A percentile compares a stretch with the other conserved stretches of the same genome.
phyloP scores from a whole-genome alignment of 2,329 filamentous ascomycete genomes.

The Monosporascus sp. region DNA sequence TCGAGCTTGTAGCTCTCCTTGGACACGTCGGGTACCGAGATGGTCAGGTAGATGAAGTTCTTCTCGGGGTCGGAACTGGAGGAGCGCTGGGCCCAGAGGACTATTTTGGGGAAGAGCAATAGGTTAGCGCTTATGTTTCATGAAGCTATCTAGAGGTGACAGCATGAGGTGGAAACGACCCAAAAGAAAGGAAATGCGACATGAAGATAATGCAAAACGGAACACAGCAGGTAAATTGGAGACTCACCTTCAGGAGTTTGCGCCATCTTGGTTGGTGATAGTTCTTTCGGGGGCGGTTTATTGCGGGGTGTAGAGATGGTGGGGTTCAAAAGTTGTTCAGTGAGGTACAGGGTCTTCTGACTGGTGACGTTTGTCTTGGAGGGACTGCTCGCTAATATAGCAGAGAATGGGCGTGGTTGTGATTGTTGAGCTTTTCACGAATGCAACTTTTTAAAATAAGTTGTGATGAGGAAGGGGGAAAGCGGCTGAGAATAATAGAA shows the following conservation, averaged over 20 bases:
- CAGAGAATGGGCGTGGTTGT: not conserved
- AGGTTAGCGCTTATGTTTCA: constrained; percentile 4
- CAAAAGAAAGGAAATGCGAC: not conserved
- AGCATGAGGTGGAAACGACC: not conserved
- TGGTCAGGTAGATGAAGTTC: constrained; percentile 93
- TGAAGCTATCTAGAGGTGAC: not conserved
- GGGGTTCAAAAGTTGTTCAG: not conserved
- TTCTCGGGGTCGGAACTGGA: constrained; percentile 71
- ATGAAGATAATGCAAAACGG: constrained; percentile 1
- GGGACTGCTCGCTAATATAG: too few relatives aligned
- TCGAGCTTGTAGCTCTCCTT: constrained; percentile 73
- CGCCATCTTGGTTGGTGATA: constrained; percentile 17
- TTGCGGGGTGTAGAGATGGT: not conserved
- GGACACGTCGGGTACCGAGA: constrained; percentile 80
- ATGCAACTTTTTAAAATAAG: not conserved
- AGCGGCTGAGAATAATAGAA: not conserved
- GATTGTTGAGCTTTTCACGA: not conserved
- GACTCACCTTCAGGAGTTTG: constrained; percentile 34
- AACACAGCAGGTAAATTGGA: not conserved
- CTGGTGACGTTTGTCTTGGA: too few relatives aligned
- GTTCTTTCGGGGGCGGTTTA: not conserved
- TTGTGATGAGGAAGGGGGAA: not conserved
- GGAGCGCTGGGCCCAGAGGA: constrained; percentile 97
- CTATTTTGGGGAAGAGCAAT: constrained; percentile 38
- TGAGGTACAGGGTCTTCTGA: not conserved